Evolutionary conservation across 345 rosid genomes (phyloP).

Genomic region (Lepidium africanum): DNA sequence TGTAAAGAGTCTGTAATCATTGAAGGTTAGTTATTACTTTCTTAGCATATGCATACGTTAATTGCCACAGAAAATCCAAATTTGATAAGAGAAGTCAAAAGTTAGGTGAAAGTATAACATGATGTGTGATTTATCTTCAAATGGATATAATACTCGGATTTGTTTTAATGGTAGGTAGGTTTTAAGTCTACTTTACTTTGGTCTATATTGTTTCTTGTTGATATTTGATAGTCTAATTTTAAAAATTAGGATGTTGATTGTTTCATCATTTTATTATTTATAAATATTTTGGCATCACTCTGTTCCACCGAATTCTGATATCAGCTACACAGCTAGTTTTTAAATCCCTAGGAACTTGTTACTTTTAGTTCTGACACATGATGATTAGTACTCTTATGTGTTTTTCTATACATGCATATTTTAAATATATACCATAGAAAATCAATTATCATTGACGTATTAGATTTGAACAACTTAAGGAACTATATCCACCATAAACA

Average conservation of each 20-base stretch:
- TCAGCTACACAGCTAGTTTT: background rate
- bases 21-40: too few relatives aligned
- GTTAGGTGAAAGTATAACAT: background rate
- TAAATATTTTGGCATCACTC: background rate
- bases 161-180: background rate
- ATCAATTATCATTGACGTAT: background rate
- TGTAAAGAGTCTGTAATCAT: constrained; percentile 34
- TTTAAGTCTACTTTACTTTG: background rate
- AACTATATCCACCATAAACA: background rate
- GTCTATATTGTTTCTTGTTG: background rate
- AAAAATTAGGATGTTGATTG: background rate
- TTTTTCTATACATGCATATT: background rate
- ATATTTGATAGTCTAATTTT: background rate
- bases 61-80: background rate
- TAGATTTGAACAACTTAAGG: background rate
- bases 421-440: too few relatives aligned
- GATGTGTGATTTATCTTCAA: background rate
- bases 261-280: background rate
- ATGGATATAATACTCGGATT: background rate
- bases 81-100: background rate
- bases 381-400: background rate
- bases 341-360: background rate
- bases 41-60: too few relatives aligned
- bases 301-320: background rate
- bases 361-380: too few relatives aligned